A percentile compares a stretch with the other conserved stretches of the same genome.
Conservation (phyloP, 2,329 filamentous ascomycete species). For the Rhynchosporium graminicola region DNA sequence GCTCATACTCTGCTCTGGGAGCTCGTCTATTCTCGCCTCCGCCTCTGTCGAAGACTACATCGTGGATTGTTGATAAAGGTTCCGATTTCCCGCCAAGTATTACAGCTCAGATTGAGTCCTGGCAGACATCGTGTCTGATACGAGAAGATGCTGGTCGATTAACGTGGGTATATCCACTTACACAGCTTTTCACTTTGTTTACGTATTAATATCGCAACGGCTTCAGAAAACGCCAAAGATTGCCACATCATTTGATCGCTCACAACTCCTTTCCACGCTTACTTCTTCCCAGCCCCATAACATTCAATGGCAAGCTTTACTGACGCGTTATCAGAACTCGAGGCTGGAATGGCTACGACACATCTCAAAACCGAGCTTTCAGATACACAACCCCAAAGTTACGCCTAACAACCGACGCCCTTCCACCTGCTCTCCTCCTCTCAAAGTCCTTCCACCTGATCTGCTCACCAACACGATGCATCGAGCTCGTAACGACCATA, state of each 20-base stretch:
- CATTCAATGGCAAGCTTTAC: conserved; percentile 58
- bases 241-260: neutral
- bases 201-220: neutral
- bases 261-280: neutral
- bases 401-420: conserved; percentile 71
- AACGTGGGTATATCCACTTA: neutral
- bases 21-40: conserved; percentile 82
- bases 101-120: conserved; percentile 64
- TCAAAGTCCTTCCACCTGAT: conserved; percentile 85
- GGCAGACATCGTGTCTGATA: conserved; percentile 70
- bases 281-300: neutral
- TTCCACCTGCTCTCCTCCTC: conserved; percentile 65
- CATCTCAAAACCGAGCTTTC: conserved; percentile 72
- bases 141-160: conserved; percentile 6
- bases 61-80: conserved; percentile 90
- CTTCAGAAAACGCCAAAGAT: neutral
- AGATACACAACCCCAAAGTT: conserved; percentile 85
- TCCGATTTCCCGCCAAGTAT: conserved; percentile 78
- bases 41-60: conserved; percentile 64
- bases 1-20: conserved; percentile 82
- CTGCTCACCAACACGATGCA: conserved; percentile 76
- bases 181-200: neutral
- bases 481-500: conserved; percentile 74
- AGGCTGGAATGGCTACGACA: conserved; percentile 88
- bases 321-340: conserved; percentile 75